These are phyloP conservation scores for Colletotrichum shisoi DNA, from an alignment of 2,329 filamentous ascomycete species.

Conservation along the genomic window DNA sequence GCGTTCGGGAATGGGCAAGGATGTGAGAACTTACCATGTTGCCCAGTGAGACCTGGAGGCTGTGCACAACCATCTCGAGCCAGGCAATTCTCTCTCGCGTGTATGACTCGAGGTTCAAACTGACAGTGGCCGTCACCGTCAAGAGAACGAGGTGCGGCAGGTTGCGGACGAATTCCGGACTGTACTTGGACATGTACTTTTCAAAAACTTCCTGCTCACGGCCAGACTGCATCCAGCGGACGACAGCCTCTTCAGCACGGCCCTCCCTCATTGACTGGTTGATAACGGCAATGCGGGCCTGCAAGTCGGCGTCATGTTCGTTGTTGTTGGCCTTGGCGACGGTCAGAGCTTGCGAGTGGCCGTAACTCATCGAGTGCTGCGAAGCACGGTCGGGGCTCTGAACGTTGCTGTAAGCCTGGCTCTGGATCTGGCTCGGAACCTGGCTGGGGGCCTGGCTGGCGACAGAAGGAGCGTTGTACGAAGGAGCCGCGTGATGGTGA, in stretches of 20 bases:
- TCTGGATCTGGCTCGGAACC: constrained; percentile 31
- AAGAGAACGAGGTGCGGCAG: constrained; percentile 69
- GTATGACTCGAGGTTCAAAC: constrained; percentile 63
- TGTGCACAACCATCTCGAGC: constrained; percentile 67
- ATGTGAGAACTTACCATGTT: constrained; percentile 58
- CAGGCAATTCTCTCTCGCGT: constrained; percentile 66
- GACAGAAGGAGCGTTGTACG: constrained; percentile 34
- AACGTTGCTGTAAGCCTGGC: constrained; percentile 42
- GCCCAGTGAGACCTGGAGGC: constrained; percentile 59
- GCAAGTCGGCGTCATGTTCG: constrained; percentile 58
- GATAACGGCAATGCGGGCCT: constrained; percentile 65
- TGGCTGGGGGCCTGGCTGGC: constrained; percentile 33
- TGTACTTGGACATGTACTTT: constrained; percentile 60
- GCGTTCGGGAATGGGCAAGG: background rate
- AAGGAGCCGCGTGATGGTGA: constrained; percentile 32
- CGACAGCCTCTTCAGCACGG: constrained; percentile 68
- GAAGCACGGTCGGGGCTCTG: constrained; percentile 38
- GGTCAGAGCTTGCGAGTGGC: constrained; percentile 39
- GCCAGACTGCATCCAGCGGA: constrained; percentile 72
- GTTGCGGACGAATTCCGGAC: constrained; percentile 62
- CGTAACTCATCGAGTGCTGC: constrained; percentile 38
- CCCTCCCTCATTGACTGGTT: constrained; percentile 68
- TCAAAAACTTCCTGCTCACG: constrained; percentile 70
- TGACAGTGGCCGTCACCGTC: constrained; percentile 70
- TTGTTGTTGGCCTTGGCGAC: constrained; percentile 30